Percentiles rank a stretch among this genome's conserved stretches.
Evolutionary conservation across 2,329 filamentous ascomycete species (phyloP).

Genomic region (Hypoxylon rubiginosum): DNA sequence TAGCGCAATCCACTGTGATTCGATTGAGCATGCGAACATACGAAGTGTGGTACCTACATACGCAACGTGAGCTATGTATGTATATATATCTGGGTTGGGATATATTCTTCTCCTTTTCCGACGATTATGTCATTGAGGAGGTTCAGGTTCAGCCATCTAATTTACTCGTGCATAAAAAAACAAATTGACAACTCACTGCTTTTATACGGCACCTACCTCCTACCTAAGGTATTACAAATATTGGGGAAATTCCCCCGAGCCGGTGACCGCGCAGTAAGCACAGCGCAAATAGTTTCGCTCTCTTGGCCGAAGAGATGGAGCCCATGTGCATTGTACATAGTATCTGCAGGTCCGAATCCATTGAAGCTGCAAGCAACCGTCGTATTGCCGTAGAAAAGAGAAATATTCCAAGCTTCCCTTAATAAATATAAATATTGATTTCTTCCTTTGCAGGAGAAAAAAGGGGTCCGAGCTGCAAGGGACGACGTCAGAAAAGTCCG

Average conservation of each 20-base stretch:
- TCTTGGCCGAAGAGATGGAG: conserved; percentile 32
- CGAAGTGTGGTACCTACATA: background rate
- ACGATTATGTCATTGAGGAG: conserved; percentile 15
- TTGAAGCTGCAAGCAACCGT: conserved; percentile 29
- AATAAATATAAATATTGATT: background rate
- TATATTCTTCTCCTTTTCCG: conserved; percentile 11
- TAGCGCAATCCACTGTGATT: conserved; percentile 28
- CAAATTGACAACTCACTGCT: conserved; percentile 39
- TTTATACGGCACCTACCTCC: conserved; percentile 13
- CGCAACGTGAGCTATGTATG: background rate
- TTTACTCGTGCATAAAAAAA: conserved; percentile 41
- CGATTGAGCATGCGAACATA: conserved; percentile 18
- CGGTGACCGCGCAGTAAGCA: conserved; percentile 34
- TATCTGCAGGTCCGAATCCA: conserved; percentile 38
- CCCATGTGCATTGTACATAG: conserved; percentile 27
- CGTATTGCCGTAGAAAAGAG: conserved; percentile 18
- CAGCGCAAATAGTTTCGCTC: conserved; percentile 19
- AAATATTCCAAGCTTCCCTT: background rate
- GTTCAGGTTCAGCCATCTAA: conserved; percentile 32
- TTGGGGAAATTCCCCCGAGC: conserved; percentile 33
- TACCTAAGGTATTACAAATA: conserved; percentile 30
- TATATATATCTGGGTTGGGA: background rate
- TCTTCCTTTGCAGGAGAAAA: background rate
- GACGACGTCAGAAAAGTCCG: no score
- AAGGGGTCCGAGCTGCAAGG: background rate